Percentiles rank a stretch among this genome's conserved stretches.
Conservation (phyloP, 176 grass and related monocot genomes). For the Oryza meridionalis region DNA sequence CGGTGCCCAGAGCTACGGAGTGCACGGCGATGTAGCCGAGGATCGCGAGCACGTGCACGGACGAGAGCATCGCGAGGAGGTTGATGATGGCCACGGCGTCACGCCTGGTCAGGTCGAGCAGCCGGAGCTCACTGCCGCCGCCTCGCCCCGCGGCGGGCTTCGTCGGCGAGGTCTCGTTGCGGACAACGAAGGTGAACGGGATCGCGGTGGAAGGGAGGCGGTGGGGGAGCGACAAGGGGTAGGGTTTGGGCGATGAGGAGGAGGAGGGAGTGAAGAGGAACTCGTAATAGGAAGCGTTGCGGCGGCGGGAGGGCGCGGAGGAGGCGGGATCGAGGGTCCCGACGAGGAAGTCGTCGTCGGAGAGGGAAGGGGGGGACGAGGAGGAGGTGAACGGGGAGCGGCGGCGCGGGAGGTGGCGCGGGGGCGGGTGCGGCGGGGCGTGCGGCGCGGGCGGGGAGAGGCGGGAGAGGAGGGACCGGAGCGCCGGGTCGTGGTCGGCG, state of each 20-base stretch:
- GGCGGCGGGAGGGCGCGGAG: slow-evolving; percentile 43
- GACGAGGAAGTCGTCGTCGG: slow-evolving; percentile 48
- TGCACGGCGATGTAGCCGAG: slow-evolving; percentile 68
- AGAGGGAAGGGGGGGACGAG: slow-evolving; percentile 52
- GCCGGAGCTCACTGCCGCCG: slow-evolving; percentile 50
- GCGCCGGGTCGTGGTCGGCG: slow-evolving; percentile 63
- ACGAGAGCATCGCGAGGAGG: slow-evolving; percentile 73
- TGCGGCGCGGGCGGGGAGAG: slow-evolving; percentile 50
- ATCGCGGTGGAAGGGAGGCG: slow-evolving; percentile 43
- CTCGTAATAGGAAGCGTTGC: slow-evolving; percentile 53
- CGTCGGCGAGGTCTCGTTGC: slow-evolving; percentile 48
- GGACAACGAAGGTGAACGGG: slow-evolving; percentile 55
- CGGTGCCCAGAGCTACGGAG: slow-evolving; percentile 63
- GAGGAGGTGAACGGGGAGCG: slow-evolving; percentile 60
- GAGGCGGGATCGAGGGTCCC: slow-evolving; percentile 52
- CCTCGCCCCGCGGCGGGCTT: slow-evolving; percentile 29
- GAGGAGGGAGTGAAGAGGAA: slow-evolving; percentile 41
- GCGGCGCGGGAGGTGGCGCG: slow-evolving; percentile 52
- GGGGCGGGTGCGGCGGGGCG: slow-evolving; percentile 31
- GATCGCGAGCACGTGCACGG: slow-evolving; percentile 70
- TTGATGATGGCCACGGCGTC: slow-evolving; percentile 66
- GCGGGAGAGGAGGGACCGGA: slow-evolving; percentile 69
- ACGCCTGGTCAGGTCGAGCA: slow-evolving; percentile 60
- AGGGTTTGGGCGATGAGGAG: slow-evolving; percentile 46
- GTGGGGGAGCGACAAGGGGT: slow-evolving; percentile 42